Percentiles rank a stretch among this genome's conserved stretches.
phyloP scores from a whole-genome alignment of 768 basidiomycete species.

The Mycena filopes region DNA sequence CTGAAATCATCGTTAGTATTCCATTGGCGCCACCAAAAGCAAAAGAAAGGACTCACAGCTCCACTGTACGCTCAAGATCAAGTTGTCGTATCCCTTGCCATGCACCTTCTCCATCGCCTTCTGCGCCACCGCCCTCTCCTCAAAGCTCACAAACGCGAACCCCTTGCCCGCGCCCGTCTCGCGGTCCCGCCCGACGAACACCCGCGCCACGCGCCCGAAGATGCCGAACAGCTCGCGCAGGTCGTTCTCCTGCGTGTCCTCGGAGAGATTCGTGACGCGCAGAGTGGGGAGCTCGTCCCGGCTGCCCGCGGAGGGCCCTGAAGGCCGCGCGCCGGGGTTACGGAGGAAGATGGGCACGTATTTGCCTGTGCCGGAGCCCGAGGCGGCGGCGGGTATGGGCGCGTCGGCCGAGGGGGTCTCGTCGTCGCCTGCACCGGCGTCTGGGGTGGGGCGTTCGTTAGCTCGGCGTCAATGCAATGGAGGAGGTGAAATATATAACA shows the following conservation, averaged over 20 bases:
- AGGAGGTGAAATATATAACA: conserved; percentile 31
- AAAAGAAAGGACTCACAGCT: conserved; percentile 57
- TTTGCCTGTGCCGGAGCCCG: conserved; percentile 65
- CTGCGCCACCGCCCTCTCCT: conserved; percentile 83
- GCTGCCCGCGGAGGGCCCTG: conserved; percentile 61
- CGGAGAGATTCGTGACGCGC: conserved; percentile 97
- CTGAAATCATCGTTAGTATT: conserved; percentile 36
- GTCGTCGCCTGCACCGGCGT: conserved; percentile 51
- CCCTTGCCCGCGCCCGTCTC: conserved; percentile 97
- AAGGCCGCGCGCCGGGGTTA: conserved; percentile 64
- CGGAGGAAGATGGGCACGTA: conserved; percentile 74
- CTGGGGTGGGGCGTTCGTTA: conserved; percentile 29
- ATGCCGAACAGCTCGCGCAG: conserved; percentile 88
- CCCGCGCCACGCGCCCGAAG: conserved; percentile 88
- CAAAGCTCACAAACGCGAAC: conserved; percentile 97
- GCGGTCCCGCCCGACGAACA: conserved; percentile 94
- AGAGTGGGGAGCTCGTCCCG: conserved; percentile 96
- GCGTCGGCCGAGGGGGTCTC: conserved; percentile 43
- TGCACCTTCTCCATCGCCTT: conserved; percentile 92
- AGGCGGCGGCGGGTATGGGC: conserved; percentile 45
- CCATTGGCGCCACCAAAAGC: background rate
- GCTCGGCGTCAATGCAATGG: background rate
- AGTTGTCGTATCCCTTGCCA: conserved; percentile 91
- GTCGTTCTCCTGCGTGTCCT: conserved; percentile 95
- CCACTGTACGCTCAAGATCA: conserved; percentile 79